These are phyloP conservation scores for Periconia digitata DNA, from an alignment of 2,329 filamentous ascomycete species.

Conservation along the genomic window DNA sequence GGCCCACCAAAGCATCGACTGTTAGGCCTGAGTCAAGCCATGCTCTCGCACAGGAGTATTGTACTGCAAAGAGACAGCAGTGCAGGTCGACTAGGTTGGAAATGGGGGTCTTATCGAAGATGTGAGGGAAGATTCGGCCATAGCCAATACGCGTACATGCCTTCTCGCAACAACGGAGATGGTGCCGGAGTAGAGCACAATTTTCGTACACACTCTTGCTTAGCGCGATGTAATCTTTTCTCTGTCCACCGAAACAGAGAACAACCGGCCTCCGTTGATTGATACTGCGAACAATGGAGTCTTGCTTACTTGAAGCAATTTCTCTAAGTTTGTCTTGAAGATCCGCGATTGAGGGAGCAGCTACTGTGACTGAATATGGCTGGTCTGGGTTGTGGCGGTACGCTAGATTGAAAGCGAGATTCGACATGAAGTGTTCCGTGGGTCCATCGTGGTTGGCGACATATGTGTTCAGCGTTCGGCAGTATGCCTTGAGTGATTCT, in stretches of 20 bases:
- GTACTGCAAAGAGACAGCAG: not conserved
- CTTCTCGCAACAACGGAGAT: not conserved
- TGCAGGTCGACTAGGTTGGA: not conserved
- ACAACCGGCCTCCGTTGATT: not conserved
- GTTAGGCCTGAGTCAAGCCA: constrained; percentile 16
- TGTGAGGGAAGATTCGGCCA: not conserved
- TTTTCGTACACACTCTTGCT: not conserved
- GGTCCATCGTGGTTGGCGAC: no score
- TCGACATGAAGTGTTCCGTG: not conserved
- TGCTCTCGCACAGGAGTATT: not conserved
- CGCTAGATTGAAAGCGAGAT: not conserved
- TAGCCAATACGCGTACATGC: not conserved
- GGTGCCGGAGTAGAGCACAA: not conserved
- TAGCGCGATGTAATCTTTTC: not conserved
- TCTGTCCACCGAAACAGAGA: not conserved
- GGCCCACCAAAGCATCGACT: constrained; percentile 18
- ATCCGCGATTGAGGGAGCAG: not conserved
- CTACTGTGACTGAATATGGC: not conserved
- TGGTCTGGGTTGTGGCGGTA: not conserved
- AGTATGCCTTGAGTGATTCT: not conserved
- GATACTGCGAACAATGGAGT: not conserved
- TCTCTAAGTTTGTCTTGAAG: not conserved
- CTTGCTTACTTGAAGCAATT: not conserved
- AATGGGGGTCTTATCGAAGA: not conserved
- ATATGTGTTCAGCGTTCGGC: not conserved